These are phyloP conservation scores for Blastocrithidia nonstop DNA, from an alignment of 208 protist genomes.

Conservation along the genomic window DNA sequence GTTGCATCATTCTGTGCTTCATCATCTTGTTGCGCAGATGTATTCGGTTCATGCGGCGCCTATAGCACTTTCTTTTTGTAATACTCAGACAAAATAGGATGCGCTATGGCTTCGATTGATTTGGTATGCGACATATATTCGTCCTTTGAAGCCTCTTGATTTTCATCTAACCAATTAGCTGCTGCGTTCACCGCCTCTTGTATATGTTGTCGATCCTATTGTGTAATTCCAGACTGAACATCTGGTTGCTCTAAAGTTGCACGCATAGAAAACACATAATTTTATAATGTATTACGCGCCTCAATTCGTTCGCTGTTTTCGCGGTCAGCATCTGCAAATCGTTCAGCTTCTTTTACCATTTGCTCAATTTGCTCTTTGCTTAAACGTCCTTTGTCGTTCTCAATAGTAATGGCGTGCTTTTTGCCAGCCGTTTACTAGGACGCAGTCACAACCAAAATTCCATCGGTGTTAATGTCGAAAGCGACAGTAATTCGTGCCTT, in stretches of 20 bases:
- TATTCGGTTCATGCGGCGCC: constrained; percentile 14
- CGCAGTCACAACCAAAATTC: constrained; percentile 95
- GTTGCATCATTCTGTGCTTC: constrained; percentile 3
- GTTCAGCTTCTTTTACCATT: constrained; percentile 38
- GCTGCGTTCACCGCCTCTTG: constrained; percentile 7
- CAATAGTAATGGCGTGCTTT: constrained; percentile 90
- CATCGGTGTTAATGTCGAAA: constrained; percentile 96
- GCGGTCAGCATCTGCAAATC: constrained; percentile 87
- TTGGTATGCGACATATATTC: constrained; percentile 87
- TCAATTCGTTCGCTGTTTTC: constrained; percentile 71
- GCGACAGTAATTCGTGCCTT: constrained; percentile 95
- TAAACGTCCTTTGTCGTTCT: constrained; percentile 44
- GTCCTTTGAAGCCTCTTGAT: constrained; percentile 75
- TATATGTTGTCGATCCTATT: constrained; percentile 8
- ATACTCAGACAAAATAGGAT: constrained; percentile 92
- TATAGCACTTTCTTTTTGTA: constrained; percentile 78
- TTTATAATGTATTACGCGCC: constrained; percentile 88
- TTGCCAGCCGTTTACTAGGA: constrained; percentile 88
- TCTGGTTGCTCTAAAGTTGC: constrained; percentile 29
- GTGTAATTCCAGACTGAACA: constrained; percentile 5
- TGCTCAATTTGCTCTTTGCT: constrained; percentile 37
- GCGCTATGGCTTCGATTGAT: constrained; percentile 76
- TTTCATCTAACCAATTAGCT: constrained; percentile 38
- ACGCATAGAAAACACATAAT: constrained; percentile 66
- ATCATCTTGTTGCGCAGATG: constrained; percentile 3